Conservation (phyloP, 2,329 filamentous ascomycete species). For the Apiospora koreana region DNA sequence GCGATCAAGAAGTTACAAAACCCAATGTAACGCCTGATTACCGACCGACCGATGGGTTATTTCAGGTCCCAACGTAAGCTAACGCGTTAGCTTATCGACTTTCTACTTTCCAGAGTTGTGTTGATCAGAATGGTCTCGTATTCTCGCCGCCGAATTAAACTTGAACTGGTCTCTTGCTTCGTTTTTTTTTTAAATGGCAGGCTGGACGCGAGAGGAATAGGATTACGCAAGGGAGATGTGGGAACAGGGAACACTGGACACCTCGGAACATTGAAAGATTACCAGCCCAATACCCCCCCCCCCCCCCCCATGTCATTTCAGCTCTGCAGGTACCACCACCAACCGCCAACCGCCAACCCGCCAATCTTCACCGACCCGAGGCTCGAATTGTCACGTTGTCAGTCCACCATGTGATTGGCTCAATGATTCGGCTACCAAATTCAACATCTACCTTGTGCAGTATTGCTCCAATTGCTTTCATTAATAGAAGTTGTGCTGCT, state of each 20-base stretch:
- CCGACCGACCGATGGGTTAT: not conserved
- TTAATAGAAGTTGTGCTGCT: not conserved
- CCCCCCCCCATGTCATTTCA: not conserved
- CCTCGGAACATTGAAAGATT: not conserved
- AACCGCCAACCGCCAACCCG: too few relatives aligned
- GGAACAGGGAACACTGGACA: not conserved
- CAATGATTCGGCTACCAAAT: not conserved
- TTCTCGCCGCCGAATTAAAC: not conserved
- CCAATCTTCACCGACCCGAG: not conserved
- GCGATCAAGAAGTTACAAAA: not conserved
- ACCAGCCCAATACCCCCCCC: too few relatives aligned
- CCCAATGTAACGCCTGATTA: not conserved
- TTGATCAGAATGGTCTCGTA: not conserved
- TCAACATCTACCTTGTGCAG: not conserved
- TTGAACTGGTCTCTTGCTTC: not conserved
- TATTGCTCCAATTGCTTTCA: not conserved
- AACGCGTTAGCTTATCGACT: too few relatives aligned
- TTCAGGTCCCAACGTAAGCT: too few relatives aligned
- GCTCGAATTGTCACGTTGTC: not conserved
- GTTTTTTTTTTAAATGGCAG: not conserved
- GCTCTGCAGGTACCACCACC: not conserved
- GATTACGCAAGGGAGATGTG: not conserved
- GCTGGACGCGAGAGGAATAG: not conserved
- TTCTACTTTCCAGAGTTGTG: not conserved
- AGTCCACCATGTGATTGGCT: not conserved